Base-by-base conservation (phyloP, 1,139 yeast genomes). In the Scheffersomyces illinoinensis region DNA sequence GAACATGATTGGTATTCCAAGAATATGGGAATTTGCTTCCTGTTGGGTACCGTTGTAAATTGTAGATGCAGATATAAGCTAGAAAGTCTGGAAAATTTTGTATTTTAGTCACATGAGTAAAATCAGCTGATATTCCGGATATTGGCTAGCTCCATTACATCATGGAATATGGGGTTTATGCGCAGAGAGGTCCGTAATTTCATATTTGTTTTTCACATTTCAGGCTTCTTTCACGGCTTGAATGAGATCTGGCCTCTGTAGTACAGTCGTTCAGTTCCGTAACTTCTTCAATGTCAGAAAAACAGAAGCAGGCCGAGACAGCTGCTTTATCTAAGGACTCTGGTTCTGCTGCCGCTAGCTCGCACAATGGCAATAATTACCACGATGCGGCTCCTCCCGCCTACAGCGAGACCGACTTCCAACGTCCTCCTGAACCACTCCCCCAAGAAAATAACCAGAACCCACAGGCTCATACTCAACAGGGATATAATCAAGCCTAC, bases 381-480 rank as follows among this genome's bases (percentile, higher is more conserved):
- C 55, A 50, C 6, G 59, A 56, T 19, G 52, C 59, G 51, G 59
- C 58, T 5, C 55, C 56, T 19, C 64, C 57, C 48, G 23, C 24
- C n/a, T 48, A 48, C 51, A 14, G 26, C 14, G 51, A 48, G 51
- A 21, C 20, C 14, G 43, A 33, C 8, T 17, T 14, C 26, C 26
- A 24, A 19, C 24, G 26, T 20, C 26, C 51, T 14, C n/a, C 51
- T 14, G 51, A 24, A 19, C 26, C 26, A 4, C 51, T 24, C 17
- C 51, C 51, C 14, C 51, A 48, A n/a, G 26, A 48, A 17, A n/a
- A 48, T 24, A 17, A 48, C 26, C 51, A 48, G 24, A 48, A 10
- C 24, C 19, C 24, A 48, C 51, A 48, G 26, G 43, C 3, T 1
- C 4, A 33, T 33, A 21, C 23, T 19, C 60, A 55, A 50, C 48